Conservation (phyloP, 208 protist genomes). For the Crithidia acanthocephali region DNA sequence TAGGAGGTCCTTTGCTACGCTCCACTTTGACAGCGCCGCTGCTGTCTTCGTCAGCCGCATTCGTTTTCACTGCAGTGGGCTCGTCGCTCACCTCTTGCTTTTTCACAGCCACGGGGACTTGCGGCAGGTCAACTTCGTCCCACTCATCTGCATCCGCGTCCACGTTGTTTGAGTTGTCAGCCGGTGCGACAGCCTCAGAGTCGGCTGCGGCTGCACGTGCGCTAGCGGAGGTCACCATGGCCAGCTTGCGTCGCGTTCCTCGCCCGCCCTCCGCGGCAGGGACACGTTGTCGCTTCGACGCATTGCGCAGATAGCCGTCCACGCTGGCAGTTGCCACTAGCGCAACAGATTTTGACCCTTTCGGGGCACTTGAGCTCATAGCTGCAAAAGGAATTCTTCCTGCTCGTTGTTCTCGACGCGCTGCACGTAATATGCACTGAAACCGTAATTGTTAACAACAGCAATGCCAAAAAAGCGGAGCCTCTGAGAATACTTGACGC, state of each 20-base stretch:
- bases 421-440: too few relatives aligned
- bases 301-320: constrained; percentile 87
- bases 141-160: constrained; percentile 77
- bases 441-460: too few relatives aligned
- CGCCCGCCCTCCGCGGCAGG: constrained; percentile 75
- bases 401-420: too few relatives aligned
- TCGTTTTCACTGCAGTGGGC: constrained; percentile 30
- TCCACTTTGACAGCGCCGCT: constrained; percentile 11
- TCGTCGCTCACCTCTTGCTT: constrained; percentile 36
- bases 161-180: constrained; percentile 2
- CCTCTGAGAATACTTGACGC: too few relatives aligned
- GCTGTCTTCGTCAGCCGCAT: constrained; percentile 23
- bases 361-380: constrained; percentile 26
- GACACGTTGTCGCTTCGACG: constrained; percentile 70
- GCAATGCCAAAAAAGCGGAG: too few relatives aligned
- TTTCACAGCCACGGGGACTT: constrained; percentile 16
- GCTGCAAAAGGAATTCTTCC: too few relatives aligned
- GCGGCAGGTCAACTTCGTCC: constrained; percentile 81
- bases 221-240: constrained; percentile 77
- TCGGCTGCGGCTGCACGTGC: constrained; percentile 13
- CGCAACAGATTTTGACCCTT: constrained; percentile 47
- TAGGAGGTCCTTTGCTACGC: not conserved
- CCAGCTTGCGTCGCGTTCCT: constrained; percentile 79
- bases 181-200: not conserved
- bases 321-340: constrained; percentile 70